phyloP scores from a whole-genome alignment of 2,329 filamentous ascomycete species.

The Cryphonectria naterciae region DNA sequence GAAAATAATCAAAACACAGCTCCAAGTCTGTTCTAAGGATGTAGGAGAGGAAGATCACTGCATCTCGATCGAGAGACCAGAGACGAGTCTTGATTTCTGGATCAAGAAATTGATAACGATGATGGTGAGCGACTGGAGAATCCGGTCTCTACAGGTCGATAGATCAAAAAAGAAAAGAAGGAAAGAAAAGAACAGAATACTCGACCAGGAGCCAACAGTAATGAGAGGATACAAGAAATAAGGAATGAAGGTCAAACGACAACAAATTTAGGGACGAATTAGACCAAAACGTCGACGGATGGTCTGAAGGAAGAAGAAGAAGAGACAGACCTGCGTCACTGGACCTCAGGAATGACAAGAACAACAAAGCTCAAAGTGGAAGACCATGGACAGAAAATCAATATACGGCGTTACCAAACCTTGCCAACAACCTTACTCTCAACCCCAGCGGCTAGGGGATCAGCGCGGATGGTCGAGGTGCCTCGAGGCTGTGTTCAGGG shows the following conservation, averaged over 20 bases:
- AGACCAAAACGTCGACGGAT: conserved; percentile 21
- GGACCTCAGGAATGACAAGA: conserved; percentile 31
- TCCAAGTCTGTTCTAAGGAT: background rate
- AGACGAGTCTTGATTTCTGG: background rate
- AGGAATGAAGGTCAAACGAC: conserved; percentile 15
- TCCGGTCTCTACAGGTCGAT: conserved; percentile 2
- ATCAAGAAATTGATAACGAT: background rate
- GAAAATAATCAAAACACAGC: background rate
- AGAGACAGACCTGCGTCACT: conserved; percentile 28
- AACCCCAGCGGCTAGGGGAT: background rate
- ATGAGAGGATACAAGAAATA: conserved; percentile 1
- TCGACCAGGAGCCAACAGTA: conserved; percentile 37
- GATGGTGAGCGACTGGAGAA: conserved; percentile 1
- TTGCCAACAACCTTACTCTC: background rate
- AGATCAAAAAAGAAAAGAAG: background rate
- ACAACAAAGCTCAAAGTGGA: conserved; percentile 28
- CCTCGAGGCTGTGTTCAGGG: conserved; percentile 22
- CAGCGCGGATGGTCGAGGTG: conserved; percentile 17
- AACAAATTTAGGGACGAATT: conserved; percentile 5
- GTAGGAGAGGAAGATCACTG: background rate
- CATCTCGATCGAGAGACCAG: background rate
- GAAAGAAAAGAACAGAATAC: conserved; percentile 32
- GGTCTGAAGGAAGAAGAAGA: conserved; percentile 21
- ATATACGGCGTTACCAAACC: background rate
- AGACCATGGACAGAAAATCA: conserved; percentile 28